phyloP scores from a whole-genome alignment of 306 rosid species.

The Hylodesmum podocarpum region DNA sequence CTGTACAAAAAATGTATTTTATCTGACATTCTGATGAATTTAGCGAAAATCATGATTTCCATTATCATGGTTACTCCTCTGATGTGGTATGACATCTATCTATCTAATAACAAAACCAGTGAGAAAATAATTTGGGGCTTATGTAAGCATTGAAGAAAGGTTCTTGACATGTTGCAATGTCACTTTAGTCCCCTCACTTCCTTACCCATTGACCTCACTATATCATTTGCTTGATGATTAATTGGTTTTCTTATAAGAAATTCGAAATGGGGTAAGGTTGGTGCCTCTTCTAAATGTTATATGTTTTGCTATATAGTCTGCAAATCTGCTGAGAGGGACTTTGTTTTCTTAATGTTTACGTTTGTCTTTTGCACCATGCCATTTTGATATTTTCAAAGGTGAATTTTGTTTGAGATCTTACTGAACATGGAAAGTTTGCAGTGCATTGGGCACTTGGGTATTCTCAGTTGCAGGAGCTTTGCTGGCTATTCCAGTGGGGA shows the following conservation, averaged over 20 bases:
- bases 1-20: not conserved
- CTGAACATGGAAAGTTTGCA: constrained; percentile 40
- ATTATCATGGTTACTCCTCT: not conserved
- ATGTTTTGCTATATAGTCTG: not conserved
- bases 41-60: not conserved
- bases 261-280: constrained; percentile 8
- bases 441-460: constrained; percentile 95
- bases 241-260: not conserved
- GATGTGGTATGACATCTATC: not conserved
- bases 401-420: not conserved
- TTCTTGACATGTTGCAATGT: not conserved
- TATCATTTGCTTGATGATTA: not conserved
- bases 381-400: not conserved
- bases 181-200: not conserved
- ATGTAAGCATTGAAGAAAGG: not conserved
- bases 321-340: not conserved
- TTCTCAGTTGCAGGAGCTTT: constrained; percentile 93
- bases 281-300: not conserved
- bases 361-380: not conserved
- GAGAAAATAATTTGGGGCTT: not conserved
- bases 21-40: not conserved
- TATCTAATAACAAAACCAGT: not conserved
- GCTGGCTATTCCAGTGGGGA: constrained; percentile 94
- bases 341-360: not conserved
- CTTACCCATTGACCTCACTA: not conserved